Evolutionary conservation across 345 rosid genomes (phyloP), one percentile per base, ranked within the genome.

Genomic region (Eucalyptus cloeziana): DNA sequence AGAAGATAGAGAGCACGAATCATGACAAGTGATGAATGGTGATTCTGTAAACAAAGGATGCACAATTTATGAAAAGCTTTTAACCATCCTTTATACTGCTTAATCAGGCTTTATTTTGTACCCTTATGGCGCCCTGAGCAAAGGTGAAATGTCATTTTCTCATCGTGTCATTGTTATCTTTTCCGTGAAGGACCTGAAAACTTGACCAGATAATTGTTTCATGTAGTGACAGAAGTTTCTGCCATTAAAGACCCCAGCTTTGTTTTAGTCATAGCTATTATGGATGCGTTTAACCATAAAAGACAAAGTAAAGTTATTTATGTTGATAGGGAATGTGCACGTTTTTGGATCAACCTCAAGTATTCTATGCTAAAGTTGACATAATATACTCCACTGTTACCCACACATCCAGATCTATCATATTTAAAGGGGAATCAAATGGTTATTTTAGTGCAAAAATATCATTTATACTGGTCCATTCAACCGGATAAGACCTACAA

Each of bases 1-100:
- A 90, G 86, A 88, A 91, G 86, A 86, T 81, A 76, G 31, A 92
- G 91, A 49, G 86, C 30, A 52, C n/a, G 47, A 92, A 90, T 89
- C 25, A n/a, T 89, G 45, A 22, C 9, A 21, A 76, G 7, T 76
- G 30, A 44, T 21, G 85, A 40, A 76, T 37, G 27, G 15, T 40
- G 47, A 76, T 40, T 25, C 47, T 21, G 47, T 76, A 5, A 21
- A 76, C 43, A 44, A 40, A 37, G 44, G 85, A 76, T 10, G 85
- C 85, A 10, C 13, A 24, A 40, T 21, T 76, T 76, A 40, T 44
- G 27, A 21, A 76, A 40, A 40, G 85, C 85, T 76, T 76, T 19
- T 40, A 76, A 76, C 30, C 85, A 76, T 76, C 85, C 40, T 76
- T 76, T 40, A 76, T 76, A 76, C 47, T 40, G 47, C 47, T 40